Evolutionary conservation across 495 filamentous ascomycete species (phyloP), one percentile per base, ranked within the genome.

Genomic region (Elaphomyces granulatus): DNA sequence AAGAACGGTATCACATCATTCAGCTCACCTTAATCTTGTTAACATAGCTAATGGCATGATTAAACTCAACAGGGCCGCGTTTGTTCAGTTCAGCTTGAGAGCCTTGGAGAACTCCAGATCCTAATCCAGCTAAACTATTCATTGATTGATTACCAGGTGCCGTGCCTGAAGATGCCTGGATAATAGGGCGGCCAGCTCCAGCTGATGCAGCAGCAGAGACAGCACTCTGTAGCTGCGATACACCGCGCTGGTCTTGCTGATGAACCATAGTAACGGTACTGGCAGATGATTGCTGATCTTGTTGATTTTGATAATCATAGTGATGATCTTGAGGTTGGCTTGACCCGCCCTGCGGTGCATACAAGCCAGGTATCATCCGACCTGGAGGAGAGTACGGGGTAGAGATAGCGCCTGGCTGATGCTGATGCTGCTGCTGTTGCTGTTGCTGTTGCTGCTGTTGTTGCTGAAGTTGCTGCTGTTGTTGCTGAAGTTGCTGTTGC

Each of bases 31-130:
- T 99, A 40, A 99, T 99, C 63, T 99, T 99, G 55, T 99, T 99
- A 34, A 99, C 92, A 53, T 99, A 99, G 54, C 87, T 95, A 44
- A 99, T 99, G 0, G 92, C 92, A 64, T 99, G 92, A 58, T 99
- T 99, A 63, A 99, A 99, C 53, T 99, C 92, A 2, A 99, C 92
- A 9, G 92, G 92, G 8, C 87, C 86, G 43, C 86, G 72, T 61
- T 90, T 90, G 58, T 87, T 85, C 43, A 83, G 55, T 30, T 73
- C 80, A 3, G 67, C 60, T 41, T 80, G 80, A 3, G 55, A 50
- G n/a, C 68, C 65, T 44, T 66, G 61, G 4, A 63, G 63, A 52
- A 66, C 63, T 33, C 54, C 62, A 10, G 61, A 51, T 14, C 60
- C 67, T 19, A 64, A 58, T 19, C 64, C 63, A 33, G 62, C 63